A percentile compares a stretch with the other conserved stretches of the same genome.
These are phyloP conservation scores for Nevesoporus exiguus DNA, from an alignment of 768 basidiomycete species.

Conservation along the genomic window DNA sequence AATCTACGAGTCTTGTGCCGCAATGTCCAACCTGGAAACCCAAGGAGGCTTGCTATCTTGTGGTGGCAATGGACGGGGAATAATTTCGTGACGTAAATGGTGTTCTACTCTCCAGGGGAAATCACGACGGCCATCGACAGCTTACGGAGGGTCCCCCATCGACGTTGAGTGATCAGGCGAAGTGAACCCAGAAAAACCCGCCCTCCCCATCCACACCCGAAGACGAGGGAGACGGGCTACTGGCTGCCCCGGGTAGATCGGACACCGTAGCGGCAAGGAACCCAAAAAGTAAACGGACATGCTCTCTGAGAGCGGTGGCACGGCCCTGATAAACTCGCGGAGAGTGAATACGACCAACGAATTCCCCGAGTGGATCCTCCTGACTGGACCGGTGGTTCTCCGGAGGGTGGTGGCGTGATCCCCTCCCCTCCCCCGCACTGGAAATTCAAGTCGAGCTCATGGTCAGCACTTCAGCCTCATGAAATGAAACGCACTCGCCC, in stretches of 20 bases:
- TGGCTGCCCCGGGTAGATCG: too few species aligned
- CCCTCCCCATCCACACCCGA: too few species aligned
- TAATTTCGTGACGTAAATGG: conserved; percentile 8
- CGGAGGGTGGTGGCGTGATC: conserved; percentile 8
- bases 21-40: not conserved
- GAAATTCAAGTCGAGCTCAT: not conserved
- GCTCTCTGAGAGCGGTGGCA: not conserved
- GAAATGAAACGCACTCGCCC: not conserved
- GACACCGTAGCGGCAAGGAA: not conserved
- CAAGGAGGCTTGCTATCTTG: not conserved
- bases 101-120: not conserved
- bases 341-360: not conserved
- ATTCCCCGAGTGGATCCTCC: not conserved
- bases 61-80: not conserved
- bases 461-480: not conserved
- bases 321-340: not conserved
- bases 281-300: not conserved
- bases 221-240: too few species aligned
- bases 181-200: too few species aligned
- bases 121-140: not conserved
- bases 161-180: not conserved
- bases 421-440: not conserved
- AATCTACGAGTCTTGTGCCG: not conserved
- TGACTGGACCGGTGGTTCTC: not conserved
- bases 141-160: not conserved